Evolutionary conservation across 805 yeast species (phyloP).

Genomic region (Zygoascus tannicola): DNA sequence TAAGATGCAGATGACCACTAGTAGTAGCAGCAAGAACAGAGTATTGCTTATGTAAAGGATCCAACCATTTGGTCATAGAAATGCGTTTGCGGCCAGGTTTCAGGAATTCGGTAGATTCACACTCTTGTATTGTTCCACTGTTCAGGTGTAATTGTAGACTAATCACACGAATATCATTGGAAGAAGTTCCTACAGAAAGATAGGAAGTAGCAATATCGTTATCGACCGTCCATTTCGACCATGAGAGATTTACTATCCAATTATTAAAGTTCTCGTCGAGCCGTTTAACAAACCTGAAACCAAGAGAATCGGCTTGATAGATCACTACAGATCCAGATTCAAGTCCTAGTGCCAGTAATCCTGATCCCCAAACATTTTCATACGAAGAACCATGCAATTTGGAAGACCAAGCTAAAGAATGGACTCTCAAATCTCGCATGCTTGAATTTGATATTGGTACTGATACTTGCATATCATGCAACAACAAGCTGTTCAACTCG

Average conservation of each 20-base stretch:
- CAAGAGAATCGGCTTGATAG: slow-evolving; percentile 2
- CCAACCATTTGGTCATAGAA: neutral
- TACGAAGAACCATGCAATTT: neutral
- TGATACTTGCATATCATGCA: slow-evolving; percentile 2
- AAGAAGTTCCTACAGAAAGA: neutral
- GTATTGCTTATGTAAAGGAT: neutral
- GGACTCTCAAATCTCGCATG: slow-evolving; percentile 7
- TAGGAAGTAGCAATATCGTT: neutral
- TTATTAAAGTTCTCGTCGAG: neutral
- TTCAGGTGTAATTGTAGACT: neutral
- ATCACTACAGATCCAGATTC: slow-evolving; percentile 14
- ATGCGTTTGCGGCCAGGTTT: neutral
- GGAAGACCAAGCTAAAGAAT: slow-evolving; percentile 15
- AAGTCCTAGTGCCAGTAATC: slow-evolving; percentile 16
- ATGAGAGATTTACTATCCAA: slow-evolving; percentile 10
- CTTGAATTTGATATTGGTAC: slow-evolving; percentile 1
- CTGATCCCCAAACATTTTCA: slow-evolving; percentile 15
- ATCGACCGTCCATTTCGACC: slow-evolving; percentile 9
- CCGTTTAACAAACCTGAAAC: neutral
- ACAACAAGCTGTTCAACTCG: slow-evolving; percentile 3
- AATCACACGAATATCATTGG: neutral
- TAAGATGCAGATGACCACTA: neutral
- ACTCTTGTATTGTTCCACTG: too few relatives aligned
- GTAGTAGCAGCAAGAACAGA: neutral
- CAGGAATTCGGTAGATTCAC: neutral